Conservation (phyloP, 2,329 filamentous ascomycete species). For the Ramichloridium luteum region DNA sequence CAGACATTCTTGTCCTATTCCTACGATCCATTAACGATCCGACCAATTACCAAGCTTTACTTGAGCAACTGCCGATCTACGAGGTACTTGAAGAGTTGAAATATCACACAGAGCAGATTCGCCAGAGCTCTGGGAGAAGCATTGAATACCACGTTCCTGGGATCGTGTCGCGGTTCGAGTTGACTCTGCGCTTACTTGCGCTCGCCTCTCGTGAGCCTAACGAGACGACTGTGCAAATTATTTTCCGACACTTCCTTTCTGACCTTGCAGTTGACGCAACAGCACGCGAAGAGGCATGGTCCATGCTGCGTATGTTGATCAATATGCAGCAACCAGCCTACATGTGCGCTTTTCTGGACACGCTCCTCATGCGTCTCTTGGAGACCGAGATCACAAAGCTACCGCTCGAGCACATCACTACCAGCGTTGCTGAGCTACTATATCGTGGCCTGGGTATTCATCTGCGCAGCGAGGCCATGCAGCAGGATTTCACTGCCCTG, state of each 20-base stretch:
- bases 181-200: constrained; percentile 39
- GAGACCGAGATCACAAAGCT: background rate
- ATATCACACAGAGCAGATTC: too few species aligned
- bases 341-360: background rate
- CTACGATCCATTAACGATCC: constrained; percentile 4
- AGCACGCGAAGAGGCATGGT: background rate
- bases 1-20: constrained; percentile 16
- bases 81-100: constrained; percentile 28
- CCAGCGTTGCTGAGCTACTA: background rate
- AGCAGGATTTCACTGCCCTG: constrained; percentile 5
- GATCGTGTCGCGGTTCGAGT: constrained; percentile 37
- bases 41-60: constrained; percentile 11
- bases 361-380: background rate
- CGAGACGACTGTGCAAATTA: background rate
- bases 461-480: background rate
- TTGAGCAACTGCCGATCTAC: constrained; percentile 14
- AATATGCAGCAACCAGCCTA: background rate
- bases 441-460: background rate
- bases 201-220: too few species aligned
- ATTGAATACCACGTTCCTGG: too few species aligned
- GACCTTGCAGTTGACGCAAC: too few species aligned
- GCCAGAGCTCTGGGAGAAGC: too few species aligned
- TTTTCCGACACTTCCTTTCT: background rate
- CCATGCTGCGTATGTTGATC: background rate
- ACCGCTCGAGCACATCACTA: background rate